Percentiles rank a stretch among this genome's conserved stretches.
Evolutionary conservation across 257 asterid species (phyloP).

Genomic region (Ilex aquifolium): DNA sequence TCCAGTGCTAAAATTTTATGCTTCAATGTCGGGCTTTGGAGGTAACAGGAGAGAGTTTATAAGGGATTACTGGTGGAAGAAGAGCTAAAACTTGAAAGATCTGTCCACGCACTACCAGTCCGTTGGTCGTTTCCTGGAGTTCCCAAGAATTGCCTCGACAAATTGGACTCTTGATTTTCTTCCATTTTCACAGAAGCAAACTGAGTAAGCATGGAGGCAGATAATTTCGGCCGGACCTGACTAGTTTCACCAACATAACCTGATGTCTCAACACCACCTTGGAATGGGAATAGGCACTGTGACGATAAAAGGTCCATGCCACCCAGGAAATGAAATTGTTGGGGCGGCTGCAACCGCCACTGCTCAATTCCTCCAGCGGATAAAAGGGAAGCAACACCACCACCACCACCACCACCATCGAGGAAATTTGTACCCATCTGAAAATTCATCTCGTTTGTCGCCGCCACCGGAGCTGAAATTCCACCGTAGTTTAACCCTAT

Average conservation of each 20-base stretch:
- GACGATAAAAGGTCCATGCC: slow-evolving; percentile 34
- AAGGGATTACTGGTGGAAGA: slow-evolving; percentile 52
- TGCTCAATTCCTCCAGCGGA: slow-evolving; percentile 48
- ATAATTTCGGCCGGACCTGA: slow-evolving; percentile 41
- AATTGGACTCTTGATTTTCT: slow-evolving; percentile 37
- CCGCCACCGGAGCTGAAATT: slow-evolving; percentile 29
- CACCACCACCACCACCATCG: slow-evolving; percentile 20
- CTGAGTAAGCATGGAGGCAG: slow-evolving; percentile 41
- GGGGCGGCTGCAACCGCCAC: slow-evolving; percentile 59
- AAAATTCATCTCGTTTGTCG: slow-evolving; percentile 42
- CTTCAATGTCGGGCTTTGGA: no score
- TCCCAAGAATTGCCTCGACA: slow-evolving; percentile 55
- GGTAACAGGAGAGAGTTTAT: background rate
- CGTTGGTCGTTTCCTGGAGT: slow-evolving; percentile 41
- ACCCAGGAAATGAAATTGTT: slow-evolving; percentile 60
- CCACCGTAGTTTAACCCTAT: slow-evolving; percentile 46
- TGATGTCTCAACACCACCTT: slow-evolving; percentile 27
- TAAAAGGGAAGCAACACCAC: slow-evolving; percentile 33
- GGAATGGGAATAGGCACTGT: slow-evolving; percentile 33
- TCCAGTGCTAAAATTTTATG: no score
- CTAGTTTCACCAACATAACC: slow-evolving; percentile 38
- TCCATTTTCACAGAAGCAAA: slow-evolving; percentile 64
- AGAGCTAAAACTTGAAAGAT: slow-evolving; percentile 70
- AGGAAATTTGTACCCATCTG: slow-evolving; percentile 33
- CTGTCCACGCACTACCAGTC: slow-evolving; percentile 55